Conservation (phyloP, 73 alveolate genomes). For the Paramecium tetraurelia region DNA sequence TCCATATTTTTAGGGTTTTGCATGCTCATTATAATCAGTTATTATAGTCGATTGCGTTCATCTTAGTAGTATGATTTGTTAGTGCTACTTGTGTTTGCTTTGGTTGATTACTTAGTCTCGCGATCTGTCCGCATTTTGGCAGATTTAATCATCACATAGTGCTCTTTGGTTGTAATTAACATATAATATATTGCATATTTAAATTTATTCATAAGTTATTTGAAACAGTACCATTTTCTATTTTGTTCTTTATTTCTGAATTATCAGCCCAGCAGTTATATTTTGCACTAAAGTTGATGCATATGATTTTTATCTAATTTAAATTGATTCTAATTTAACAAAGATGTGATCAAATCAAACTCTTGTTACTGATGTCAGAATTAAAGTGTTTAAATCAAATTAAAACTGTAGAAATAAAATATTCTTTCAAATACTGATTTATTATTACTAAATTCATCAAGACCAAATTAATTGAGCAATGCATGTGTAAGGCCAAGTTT, state of each 20-base stretch:
- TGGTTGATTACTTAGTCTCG: neutral
- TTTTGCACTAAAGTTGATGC: neutral
- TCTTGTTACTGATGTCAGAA: neutral
- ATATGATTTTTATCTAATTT: neutral
- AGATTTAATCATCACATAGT: neutral
- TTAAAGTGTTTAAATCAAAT: neutral
- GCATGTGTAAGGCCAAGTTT: neutral
- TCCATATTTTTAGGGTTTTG: conserved; percentile 38
- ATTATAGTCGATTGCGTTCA: neutral
- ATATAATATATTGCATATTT: neutral
- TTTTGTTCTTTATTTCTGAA: neutral
- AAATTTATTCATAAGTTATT: neutral
- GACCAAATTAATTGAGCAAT: neutral
- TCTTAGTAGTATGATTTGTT: neutral
- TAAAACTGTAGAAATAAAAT: neutral
- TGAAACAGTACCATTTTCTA: neutral
- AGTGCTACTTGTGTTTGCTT: neutral
- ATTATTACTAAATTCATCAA: neutral
- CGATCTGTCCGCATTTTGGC: conserved; percentile 13
- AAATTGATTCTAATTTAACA: neutral
- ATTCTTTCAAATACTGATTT: neutral
- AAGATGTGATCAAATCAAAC: too few relatives aligned
- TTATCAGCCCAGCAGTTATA: neutral
- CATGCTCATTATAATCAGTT: conserved; percentile 1
- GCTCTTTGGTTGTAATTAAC: neutral